phyloP scores from a whole-genome alignment of 257 asterid species.

The Fraxinus americana region DNA sequence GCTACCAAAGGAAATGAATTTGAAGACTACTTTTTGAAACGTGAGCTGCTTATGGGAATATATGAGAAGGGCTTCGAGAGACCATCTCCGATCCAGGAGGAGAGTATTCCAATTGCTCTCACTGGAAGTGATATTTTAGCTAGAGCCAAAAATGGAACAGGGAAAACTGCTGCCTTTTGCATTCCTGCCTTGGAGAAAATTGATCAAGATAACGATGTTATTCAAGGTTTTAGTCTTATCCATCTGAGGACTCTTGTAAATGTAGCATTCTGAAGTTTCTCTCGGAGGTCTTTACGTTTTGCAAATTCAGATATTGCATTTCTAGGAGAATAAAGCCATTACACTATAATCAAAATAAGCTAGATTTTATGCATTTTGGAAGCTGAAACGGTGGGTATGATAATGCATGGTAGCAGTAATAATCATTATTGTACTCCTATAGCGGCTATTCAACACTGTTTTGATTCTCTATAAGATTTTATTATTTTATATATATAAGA shows the following conservation, averaged over 20 bases:
- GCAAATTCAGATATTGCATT: neutral
- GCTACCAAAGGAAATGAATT: constrained; percentile 90
- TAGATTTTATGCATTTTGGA: constrained; percentile 13
- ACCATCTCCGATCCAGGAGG: constrained; percentile 90
- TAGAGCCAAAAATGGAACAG: constrained; percentile 88
- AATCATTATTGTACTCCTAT: neutral
- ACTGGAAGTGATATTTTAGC: constrained; percentile 84
- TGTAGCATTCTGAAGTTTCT: constrained; percentile 15
- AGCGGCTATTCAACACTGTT: neutral
- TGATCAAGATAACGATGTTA: constrained; percentile 61
- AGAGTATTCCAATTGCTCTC: constrained; percentile 80
- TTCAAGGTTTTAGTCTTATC: constrained; percentile 57
- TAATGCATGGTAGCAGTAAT: neutral
- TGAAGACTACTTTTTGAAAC: constrained; percentile 83
- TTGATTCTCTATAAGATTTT: neutral
- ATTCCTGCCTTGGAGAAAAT: constrained; percentile 80
- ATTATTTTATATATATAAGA: constrained; percentile 17
- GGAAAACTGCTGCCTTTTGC: constrained; percentile 85
- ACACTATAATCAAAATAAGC: neutral
- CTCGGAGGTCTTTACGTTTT: neutral
- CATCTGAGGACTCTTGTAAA: constrained; percentile 15
- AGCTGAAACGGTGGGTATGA: constrained; percentile 13
- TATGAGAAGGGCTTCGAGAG: constrained; percentile 83
- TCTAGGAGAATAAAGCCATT: constrained; percentile 10
- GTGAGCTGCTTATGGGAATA: constrained; percentile 85